Base-by-base conservation (phyloP, 345 rosid species). In the thale cress (Arabidopsis thaliana) region DNA sequence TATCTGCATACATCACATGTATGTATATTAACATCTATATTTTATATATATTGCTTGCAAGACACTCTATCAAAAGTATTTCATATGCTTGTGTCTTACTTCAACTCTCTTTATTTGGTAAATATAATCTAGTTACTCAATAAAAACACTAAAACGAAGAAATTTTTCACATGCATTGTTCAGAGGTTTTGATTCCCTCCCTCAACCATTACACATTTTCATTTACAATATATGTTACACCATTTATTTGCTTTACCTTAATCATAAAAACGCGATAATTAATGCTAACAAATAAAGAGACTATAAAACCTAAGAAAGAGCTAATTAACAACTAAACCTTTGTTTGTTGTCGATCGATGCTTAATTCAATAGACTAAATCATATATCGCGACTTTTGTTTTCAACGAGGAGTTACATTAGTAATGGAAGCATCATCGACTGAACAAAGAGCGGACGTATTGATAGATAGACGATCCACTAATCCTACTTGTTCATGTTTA, bases 21-120 rank as follows among this genome's bases (percentile, higher is more conserved):
- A 33, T 44, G 34, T 33, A 49, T 7, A 40, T 40, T 30, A 51
- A 32, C 11, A 51, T 53, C 0, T 38, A 20, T 44, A 73, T 53
- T 33, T 55, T 23, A 37, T 75, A 49, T 40, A 33, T 14, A 51
- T 68, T 69, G 69, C 79, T 60, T 76, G 79, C 56, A 52, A 40
- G 24, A 34, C 68, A 76, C 69, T 68, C 74, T 49, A 76, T 7
- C 62, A 60, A 51, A 76, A 60, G 68, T 32, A 48, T 16, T 75
- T 55, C 45, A 58, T 10, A 52, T 59, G 68, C 68, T 51, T 75
- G 63, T 51, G 74, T 68, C 74, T 68, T 76, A 76, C 79, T 67
- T 76, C 64, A 69, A 69, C 63, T 40, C 73, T 49, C 8, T 25
- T 38, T 34, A 7, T 49, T 75, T 50, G 41, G 13, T 14, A 62